Percentiles rank a stretch among this genome's conserved stretches.
Conservation (phyloP, 192 early-diverging fungal genomes). For the Coemansia sp. region DNA sequence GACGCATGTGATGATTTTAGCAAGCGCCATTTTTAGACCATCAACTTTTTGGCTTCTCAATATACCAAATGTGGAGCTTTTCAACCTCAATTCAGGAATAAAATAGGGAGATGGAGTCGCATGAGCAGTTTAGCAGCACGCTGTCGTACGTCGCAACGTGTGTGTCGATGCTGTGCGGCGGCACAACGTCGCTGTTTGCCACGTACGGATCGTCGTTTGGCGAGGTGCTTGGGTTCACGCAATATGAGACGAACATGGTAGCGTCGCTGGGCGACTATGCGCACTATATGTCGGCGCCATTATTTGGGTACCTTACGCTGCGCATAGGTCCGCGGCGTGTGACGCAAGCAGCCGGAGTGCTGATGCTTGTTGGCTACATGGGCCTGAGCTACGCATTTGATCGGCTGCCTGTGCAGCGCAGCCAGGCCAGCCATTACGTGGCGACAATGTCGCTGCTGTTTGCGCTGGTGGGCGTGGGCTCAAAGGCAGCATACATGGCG, state of each 20-base stretch:
- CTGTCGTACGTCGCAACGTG: constrained; percentile 51
- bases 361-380: constrained; percentile 48
- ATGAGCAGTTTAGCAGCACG: constrained; percentile 24
- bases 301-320: constrained; percentile 57
- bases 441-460: constrained; percentile 55
- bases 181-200: constrained; percentile 68
- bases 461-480: constrained; percentile 60
- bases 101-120: background rate
- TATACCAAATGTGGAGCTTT: background rate
- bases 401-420: background rate
- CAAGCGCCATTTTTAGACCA: too few species aligned
- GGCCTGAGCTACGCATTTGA: constrained; percentile 41
- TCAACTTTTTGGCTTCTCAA: background rate
- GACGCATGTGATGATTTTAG: too few species aligned
- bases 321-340: constrained; percentile 42
- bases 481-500: constrained; percentile 63
- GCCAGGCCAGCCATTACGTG: constrained; percentile 27
- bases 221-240: constrained; percentile 57
- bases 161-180: constrained; percentile 55
- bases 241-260: constrained; percentile 62
- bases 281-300: constrained; percentile 63
- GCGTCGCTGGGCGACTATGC: constrained; percentile 67
- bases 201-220: constrained; percentile 60
- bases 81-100: too few species aligned
- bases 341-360: constrained; percentile 25